Conservation (phyloP, 371 early-diverging fungal species). For the Mucor velutinosus region DNA sequence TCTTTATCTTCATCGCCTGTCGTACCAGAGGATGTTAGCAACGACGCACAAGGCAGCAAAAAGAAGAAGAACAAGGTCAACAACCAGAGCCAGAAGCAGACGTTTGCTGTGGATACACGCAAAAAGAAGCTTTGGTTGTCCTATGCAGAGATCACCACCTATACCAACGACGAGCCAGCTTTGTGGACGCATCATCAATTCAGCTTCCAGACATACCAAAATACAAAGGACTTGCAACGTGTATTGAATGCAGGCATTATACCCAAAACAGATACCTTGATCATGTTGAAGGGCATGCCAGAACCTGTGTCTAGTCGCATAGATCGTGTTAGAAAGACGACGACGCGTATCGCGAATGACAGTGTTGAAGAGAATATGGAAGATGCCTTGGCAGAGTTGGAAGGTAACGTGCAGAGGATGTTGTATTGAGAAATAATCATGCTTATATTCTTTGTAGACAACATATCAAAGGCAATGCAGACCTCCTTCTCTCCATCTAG, state of each 20-base stretch:
- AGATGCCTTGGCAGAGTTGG: conserved; percentile 51
- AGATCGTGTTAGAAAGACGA: conserved; percentile 46
- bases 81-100: conserved; percentile 2
- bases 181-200: conserved; percentile 61
- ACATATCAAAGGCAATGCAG: conserved; percentile 55
- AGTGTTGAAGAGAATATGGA: conserved; percentile 45
- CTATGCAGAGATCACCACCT: conserved; percentile 61
- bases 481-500: conserved; percentile 41
- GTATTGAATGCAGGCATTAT: conserved; percentile 36
- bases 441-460: conserved; percentile 27
- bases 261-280: conserved; percentile 43
- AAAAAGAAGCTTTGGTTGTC: conserved; percentile 47
- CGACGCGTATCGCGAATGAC: conserved; percentile 30
- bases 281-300: conserved; percentile 49
- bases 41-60: background rate
- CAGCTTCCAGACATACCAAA: conserved; percentile 51
- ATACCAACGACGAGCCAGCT: conserved; percentile 45
- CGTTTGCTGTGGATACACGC: background rate
- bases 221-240: conserved; percentile 16
- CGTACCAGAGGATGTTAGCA: background rate
- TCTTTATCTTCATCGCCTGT: background rate
- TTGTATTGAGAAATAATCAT: background rate
- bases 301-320: conserved; percentile 52
- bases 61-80: conserved; percentile 12
- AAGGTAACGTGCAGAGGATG: conserved; percentile 27